Percentiles rank a stretch among this genome's conserved stretches.
Evolutionary conservation across 148 eudicot species (phyloP).

Genomic region (Rhododendron kiyosumense): DNA sequence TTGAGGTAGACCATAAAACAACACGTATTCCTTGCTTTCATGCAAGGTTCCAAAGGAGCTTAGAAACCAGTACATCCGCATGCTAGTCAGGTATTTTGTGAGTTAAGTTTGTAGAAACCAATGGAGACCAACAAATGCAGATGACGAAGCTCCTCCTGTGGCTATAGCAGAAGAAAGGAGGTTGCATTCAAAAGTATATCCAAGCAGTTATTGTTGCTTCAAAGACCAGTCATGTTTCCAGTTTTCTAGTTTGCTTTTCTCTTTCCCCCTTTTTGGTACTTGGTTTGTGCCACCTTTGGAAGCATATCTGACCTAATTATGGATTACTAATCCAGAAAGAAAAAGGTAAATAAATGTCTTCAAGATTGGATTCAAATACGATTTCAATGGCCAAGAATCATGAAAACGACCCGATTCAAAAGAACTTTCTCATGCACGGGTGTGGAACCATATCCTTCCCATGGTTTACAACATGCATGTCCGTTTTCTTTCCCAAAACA

Average conservation of each 20-base stretch:
- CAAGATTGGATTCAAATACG: neutral
- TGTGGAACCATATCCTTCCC: neutral
- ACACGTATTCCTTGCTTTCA: neutral
- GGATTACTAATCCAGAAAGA: neutral
- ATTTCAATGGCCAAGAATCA: neutral
- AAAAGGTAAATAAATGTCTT: neutral
- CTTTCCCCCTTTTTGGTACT: neutral
- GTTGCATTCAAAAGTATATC: neutral
- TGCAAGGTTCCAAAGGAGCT: neutral
- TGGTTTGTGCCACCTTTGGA: neutral
- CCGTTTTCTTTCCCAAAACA: neutral
- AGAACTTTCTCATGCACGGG: neutral
- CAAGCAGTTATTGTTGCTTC: neutral
- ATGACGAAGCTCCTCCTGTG: neutral
- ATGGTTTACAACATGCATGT: neutral
- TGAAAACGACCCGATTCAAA: neutral
- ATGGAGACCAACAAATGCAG: neutral
- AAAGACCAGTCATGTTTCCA: neutral
- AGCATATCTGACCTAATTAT: neutral
- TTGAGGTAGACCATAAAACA: neutral
- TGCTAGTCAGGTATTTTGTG: neutral
- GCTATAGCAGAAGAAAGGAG: neutral
- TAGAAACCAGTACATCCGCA: neutral
- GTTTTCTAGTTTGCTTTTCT: neutral
- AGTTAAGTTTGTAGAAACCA: neutral